phyloP scores from a whole-genome alignment of 192 early-diverging fungal genomes.

The Chytriomyces confervae region DNA sequence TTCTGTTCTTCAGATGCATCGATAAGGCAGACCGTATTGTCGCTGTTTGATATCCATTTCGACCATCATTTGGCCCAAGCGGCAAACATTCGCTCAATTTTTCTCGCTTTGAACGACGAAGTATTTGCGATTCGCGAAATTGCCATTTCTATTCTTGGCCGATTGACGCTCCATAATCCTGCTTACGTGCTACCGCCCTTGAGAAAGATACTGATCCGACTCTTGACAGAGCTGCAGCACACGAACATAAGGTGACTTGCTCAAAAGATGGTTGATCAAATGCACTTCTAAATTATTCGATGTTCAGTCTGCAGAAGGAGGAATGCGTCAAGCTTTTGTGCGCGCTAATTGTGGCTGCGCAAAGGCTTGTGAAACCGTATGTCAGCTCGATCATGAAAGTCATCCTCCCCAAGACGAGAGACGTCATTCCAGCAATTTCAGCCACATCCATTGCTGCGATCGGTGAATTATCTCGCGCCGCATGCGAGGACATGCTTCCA shows the following conservation, averaged over 20 bases:
- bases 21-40: conserved; percentile 80
- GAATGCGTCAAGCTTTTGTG: conserved; percentile 81
- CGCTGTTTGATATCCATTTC: conserved; percentile 80
- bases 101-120: conserved; percentile 91
- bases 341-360: conserved; percentile 76
- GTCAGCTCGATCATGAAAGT: conserved; percentile 86
- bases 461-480: conserved; percentile 83
- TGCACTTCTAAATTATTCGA: background rate
- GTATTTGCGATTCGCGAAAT: conserved; percentile 84
- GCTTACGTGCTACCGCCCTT: conserved; percentile 92
- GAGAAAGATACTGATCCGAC: conserved; percentile 81
- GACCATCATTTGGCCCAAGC: conserved; percentile 90
- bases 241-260: conserved; percentile 63
- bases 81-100: conserved; percentile 85
- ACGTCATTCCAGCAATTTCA: conserved; percentile 78
- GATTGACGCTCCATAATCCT: conserved; percentile 85
- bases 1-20: conserved; percentile 56
- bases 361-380: conserved; percentile 86
- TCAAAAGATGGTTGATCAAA: background rate
- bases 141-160: conserved; percentile 84
- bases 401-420: conserved; percentile 75
- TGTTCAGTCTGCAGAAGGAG: conserved; percentile 76
- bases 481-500: conserved; percentile 80
- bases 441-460: conserved; percentile 78
- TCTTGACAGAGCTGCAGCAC: conserved; percentile 91